phyloP scores from a whole-genome alignment of 148 eudicot genomes.

The Euryodendron excelsum region DNA sequence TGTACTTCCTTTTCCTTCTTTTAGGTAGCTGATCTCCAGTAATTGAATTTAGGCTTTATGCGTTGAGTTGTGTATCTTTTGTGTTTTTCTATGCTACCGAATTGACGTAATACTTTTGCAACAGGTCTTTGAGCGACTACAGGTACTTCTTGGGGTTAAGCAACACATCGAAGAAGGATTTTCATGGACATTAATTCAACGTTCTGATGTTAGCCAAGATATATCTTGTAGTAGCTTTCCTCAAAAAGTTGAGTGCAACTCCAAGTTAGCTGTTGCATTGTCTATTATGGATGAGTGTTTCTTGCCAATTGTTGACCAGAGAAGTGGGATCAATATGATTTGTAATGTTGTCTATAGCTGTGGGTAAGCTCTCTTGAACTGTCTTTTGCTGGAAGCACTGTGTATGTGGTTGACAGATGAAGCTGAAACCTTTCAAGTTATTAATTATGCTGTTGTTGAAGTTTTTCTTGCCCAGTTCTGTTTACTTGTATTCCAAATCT shows the following conservation, averaged over 20 bases:
- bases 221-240: slow-evolving; percentile 24
- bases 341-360: slow-evolving; percentile 73
- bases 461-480: neutral
- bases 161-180: slow-evolving; percentile 69
- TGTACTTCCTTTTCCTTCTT: neutral
- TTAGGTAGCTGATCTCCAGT: neutral
- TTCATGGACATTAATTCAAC: slow-evolving; percentile 72
- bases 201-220: slow-evolving; percentile 43
- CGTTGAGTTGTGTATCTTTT: neutral
- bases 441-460: neutral
- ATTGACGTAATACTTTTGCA: neutral
- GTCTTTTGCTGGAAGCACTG: neutral
- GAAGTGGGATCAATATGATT: slow-evolving; percentile 75
- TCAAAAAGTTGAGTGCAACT: slow-evolving; percentile 55
- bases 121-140: slow-evolving; percentile 61
- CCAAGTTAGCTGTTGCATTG: slow-evolving; percentile 85
- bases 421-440: neutral
- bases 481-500: neutral
- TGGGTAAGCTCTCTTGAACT: slow-evolving; percentile 52
- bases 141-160: slow-evolving; percentile 52
- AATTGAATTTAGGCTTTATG: slow-evolving; percentile 3
- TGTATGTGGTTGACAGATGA: neutral
- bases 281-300: slow-evolving; percentile 88
- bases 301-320: slow-evolving; percentile 74
- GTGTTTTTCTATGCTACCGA: slow-evolving; percentile 7